Base-by-base conservation (phyloP, 306 rosid species). In the Prunus dulcis region DNA sequence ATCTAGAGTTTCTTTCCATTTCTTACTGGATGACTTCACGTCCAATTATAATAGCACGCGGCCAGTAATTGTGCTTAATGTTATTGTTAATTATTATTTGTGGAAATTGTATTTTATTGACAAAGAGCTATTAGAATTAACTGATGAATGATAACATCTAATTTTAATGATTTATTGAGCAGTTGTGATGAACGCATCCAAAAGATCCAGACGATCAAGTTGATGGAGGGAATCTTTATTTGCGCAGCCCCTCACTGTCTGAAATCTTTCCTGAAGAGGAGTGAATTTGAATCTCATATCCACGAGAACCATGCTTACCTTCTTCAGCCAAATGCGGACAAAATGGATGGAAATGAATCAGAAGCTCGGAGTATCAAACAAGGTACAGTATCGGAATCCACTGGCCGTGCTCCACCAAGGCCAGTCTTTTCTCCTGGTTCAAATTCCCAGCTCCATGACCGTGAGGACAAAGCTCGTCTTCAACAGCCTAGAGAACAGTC, bases 241-340 rank as follows among this genome's bases (percentile, higher is more conserved):
- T 96, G 99, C 70, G 99, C 97, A 47, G 99, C 98, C 61, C 98
- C 98, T 72, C 99, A 96, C 73, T 96, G 99, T 84, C 97, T 93
- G 62, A 96, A 89, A 80, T 88, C 99, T 72, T 96, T 96, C 84
- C 70, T 96, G 70, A 93, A 89, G 86, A 83, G 84, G 81, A 63
- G 80, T 66, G 98, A 96, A 12, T 93, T 96, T 78, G 99, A 96
- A 80, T 83, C 91, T 84, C 99, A 96, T 73, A 93, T 96, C 75
- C 93, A 93, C 0, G 96, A 85, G 82, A 86, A 46, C 69, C 99
- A 96, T 6, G 71, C 87, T 22, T 82, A 88, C 82, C 98, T 96
- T 73, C 91, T 96, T 73, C 89, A 80, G 74, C 84, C 91, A 77
- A 91, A 89, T 84, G 84, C 82, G 11, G 98, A 89, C 28, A 96